phyloP scores from a whole-genome alignment of 306 rosid species.

The Begonia fuchsioides region DNA sequence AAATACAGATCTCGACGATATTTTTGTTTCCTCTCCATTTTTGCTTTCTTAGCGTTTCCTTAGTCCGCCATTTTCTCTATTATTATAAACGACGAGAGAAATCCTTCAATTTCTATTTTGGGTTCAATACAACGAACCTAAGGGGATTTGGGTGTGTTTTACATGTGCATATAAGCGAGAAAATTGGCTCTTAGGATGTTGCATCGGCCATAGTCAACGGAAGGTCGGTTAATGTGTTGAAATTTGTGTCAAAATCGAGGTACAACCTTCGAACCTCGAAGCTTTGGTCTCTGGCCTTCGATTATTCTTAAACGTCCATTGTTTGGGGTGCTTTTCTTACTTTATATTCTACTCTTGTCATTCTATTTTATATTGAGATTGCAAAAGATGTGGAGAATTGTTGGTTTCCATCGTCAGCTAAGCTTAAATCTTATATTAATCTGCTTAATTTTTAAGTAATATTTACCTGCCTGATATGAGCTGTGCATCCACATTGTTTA shows the following conservation, averaged over 20 bases:
- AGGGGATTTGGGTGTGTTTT: slow-evolving; percentile 12
- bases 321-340: neutral
- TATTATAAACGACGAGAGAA: neutral
- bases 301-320: too few relatives aligned
- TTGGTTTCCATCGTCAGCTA: too few relatives aligned
- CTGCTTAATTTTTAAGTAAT: too few relatives aligned
- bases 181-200: slow-evolving; percentile 22
- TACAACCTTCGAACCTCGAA: slow-evolving; percentile 20
- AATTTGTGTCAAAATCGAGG: slow-evolving; percentile 29
- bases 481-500: too few relatives aligned
- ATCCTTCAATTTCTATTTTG: slow-evolving; percentile 12
- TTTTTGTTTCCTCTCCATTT: too few relatives aligned
- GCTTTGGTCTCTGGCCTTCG: too few relatives aligned
- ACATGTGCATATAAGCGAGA: slow-evolving; percentile 14
- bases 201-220: slow-evolving; percentile 23
- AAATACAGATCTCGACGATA: too few relatives aligned
- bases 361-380: neutral
- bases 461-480: too few relatives aligned
- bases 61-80: slow-evolving; percentile 53
- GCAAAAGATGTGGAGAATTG: neutral
- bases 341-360: neutral
- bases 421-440: too few relatives aligned
- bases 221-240: slow-evolving; percentile 54
- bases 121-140: too few relatives aligned
- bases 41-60: slow-evolving; percentile 5